Conservation (phyloP, 2,329 filamentous ascomycete species). For the Orbilia javanica region DNA sequence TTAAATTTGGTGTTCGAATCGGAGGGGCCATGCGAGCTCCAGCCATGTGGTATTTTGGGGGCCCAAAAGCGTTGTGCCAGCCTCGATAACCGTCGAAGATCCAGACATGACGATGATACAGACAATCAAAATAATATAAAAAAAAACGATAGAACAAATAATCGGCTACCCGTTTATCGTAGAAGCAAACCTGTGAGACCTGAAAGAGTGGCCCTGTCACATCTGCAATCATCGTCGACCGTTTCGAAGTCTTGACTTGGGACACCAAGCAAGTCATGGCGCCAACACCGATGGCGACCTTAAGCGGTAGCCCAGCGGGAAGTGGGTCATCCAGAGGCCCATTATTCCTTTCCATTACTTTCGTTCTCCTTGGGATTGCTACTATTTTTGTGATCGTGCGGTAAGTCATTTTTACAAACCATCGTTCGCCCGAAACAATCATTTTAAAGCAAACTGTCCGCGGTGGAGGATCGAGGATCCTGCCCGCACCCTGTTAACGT, state of each 20-base stretch:
- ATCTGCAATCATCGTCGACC: not conserved
- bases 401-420: constrained; percentile 40
- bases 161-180: too few relatives aligned
- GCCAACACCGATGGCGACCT: constrained; percentile 37
- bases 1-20: not conserved
- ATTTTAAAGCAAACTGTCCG: not conserved
- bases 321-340: constrained; percentile 27
- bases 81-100: not conserved
- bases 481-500: not conserved
- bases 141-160: constrained; percentile 13
- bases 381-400: constrained; percentile 61
- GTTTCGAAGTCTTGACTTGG: not conserved
- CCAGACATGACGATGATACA: not conserved
- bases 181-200: not conserved
- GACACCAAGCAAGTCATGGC: not conserved
- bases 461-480: not conserved
- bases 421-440: not conserved
- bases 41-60: constrained; percentile 27
- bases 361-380: constrained; percentile 59
- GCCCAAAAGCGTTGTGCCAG: constrained; percentile 21
- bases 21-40: not conserved
- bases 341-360: constrained; percentile 58
- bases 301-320: constrained; percentile 16
- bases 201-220: not conserved
- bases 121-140: not conserved